These are phyloP conservation scores for Tulasnella sp. DNA, from an alignment of 768 basidiomycete genomes.

Conservation along the genomic window DNA sequence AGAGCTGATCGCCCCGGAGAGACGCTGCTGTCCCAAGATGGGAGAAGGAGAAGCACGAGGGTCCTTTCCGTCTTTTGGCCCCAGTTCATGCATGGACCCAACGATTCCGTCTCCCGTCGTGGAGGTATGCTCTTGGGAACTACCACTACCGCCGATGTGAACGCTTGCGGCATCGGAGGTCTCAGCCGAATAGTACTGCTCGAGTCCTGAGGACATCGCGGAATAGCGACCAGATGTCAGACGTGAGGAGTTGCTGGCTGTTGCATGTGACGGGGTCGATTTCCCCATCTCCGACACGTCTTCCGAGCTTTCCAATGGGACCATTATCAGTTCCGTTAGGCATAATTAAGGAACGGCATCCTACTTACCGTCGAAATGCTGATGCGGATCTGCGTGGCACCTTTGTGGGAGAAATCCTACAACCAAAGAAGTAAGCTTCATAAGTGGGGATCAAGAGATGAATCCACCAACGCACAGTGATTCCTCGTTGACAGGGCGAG, in stretches of 20 bases:
- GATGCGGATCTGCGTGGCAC: neutral
- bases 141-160: neutral
- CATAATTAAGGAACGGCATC: neutral
- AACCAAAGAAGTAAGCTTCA: neutral
- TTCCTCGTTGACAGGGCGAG: neutral
- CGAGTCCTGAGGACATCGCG: neutral
- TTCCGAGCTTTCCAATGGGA: neutral
- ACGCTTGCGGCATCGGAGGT: neutral
- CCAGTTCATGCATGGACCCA: neutral
- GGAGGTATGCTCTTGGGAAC: neutral
- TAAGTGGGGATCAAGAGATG: neutral
- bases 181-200: neutral
- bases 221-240: neutral
- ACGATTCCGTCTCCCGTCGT: neutral
- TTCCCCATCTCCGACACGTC: neutral
- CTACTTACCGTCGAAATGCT: neutral
- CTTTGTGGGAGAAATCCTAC: neutral
- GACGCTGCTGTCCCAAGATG: neutral
- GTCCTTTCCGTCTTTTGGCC: neutral
- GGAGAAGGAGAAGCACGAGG: neutral
- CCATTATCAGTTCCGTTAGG: neutral
- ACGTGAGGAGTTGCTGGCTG: neutral
- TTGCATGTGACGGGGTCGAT: neutral
- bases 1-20: neutral
- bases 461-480: neutral